Evolutionary conservation across 768 basidiomycete genomes (phyloP), one percentile per base, ranked within the genome.

Genomic region (Mycena belliarum): DNA sequence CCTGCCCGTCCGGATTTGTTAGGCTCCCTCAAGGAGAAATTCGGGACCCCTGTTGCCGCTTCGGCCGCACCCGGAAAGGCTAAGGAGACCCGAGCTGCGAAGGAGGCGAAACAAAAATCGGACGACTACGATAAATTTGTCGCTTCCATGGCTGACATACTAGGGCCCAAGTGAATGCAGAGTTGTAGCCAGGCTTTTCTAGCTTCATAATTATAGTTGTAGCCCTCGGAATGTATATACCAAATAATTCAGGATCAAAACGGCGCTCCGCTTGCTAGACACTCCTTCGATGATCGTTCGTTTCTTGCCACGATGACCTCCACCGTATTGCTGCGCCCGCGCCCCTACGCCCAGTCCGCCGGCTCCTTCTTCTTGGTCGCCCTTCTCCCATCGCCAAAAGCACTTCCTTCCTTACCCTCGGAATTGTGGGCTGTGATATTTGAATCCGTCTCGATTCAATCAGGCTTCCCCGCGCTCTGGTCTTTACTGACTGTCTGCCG

Each of bases 61-160:
- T 8, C 64, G 44, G 62, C 63, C 46, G 63, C 11, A 43, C 64
- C 26, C 58, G 57, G 43, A 57, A 52, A 28, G 40, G 40, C 40
- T 61, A 73, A 66, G 49, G 45, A 38, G 55, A 26, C 49, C 61
- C 73, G 65, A 49, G 44, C 42, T 18, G 70, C 60, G 57, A 71
- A 64, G 41, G 63, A 61, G 20, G 63, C 70, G 55, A 83, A 79
- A 68, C 73, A 70, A 54, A 85, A 82, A n/a, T n/a, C n/a, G 68
- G 85, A 85, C 57, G 89, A 91, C 64, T 92, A 91, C 66, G 82
- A 81, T 50, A 89, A 85, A 60, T 91, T 90, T 71, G 74, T 89
- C 40, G 88, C 87, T 54, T 89, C 89, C 62, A 85, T 91, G 82
- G 79, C 81, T 28, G 88, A 89, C 68, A 80, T 91, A 45, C 67